Base-by-base conservation (phyloP, 2,329 filamentous ascomycete genomes). In the Pleomassaria siparia region DNA sequence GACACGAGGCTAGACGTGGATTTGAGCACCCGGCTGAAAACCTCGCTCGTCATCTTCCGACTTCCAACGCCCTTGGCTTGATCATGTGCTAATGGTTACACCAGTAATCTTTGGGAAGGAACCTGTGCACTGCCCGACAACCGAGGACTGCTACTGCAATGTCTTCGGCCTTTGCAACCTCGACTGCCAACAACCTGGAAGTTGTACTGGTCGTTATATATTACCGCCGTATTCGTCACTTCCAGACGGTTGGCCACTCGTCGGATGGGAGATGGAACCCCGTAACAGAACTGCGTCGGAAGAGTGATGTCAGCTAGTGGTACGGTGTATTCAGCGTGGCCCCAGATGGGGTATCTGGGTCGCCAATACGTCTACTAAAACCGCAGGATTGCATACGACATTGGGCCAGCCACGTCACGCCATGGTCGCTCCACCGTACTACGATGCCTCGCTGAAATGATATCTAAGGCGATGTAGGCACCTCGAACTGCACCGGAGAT, bases 71-170 rank as follows among this genome's bases (percentile, higher is more conserved):
- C 18, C 6, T 11, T 42, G 39, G 26, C 24, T 50, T 46, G 43
- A 49, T 47, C 50, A 52, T 35, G 25, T 53, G 52, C 63, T 66
- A 47, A 67, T 46, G 15, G 6, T 18, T 8, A 4, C 18, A 39
- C 33, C 40, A 71, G 69, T 72, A 45, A 62, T 71, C 1, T 72
- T 72, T 48, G 68, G 67, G 2, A 71, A 71, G 22, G 56, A 60
- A 5, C 52, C 68, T 0, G 75, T 85, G 1, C 76, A 85, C 55
- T 88, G 85, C 54, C 85, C 85, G 0, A 71, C 73, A 15, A 82
- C 82, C 1, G 68, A 74, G 37, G 78, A 81, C 8, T 88, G 85
- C 62, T 87, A 87, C 64, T 88, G 85, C 69, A 80, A 84, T 32
- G 76, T 82, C 13, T 88, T 84, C 57, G 84, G 84, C 0, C 57